These are phyloP conservation scores for Globisporangium perplexum DNA, from an alignment of 352 stramenopile genomes.

Conservation along the genomic window DNA sequence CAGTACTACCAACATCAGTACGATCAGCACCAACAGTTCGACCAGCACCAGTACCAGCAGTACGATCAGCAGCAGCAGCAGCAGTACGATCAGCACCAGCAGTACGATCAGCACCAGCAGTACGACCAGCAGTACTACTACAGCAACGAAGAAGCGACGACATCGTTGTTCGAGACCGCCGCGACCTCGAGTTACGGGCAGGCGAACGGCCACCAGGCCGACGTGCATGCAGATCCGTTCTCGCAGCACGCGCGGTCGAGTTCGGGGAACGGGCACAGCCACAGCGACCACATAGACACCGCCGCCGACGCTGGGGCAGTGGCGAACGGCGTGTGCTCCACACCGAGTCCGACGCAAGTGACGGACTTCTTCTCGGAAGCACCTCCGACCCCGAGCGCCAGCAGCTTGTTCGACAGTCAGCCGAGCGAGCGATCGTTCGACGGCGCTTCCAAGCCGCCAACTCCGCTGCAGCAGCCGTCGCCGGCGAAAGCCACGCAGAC, in stretches of 20 bases:
- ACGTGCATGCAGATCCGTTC: constrained; percentile 13
- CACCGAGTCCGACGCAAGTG: constrained; percentile 16
- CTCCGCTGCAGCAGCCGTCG: neutral
- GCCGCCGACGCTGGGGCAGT: neutral
- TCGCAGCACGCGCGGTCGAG: neutral
- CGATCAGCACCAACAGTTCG: neutral
- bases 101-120: neutral
- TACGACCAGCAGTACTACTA: constrained; percentile 2
- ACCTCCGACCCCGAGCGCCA: constrained; percentile 26
- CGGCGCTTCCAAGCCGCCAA: neutral
- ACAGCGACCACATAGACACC: neutral
- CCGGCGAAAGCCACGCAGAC: neutral
- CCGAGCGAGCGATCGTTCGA: neutral
- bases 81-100: neutral
- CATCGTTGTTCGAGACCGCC: neutral
- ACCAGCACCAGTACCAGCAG: neutral
- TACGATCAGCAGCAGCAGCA: neutral
- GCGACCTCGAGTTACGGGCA: neutral
- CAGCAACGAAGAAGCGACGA: constrained; percentile 2
- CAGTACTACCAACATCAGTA: neutral
- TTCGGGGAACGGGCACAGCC: neutral
- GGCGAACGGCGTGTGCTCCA: neutral
- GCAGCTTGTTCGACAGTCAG: constrained; percentile 28
- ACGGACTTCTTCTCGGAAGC: constrained; percentile 29
- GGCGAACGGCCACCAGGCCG: neutral